Conservation (phyloP, 257 asterid species). For the Ajuga chamaepitys region DNA sequence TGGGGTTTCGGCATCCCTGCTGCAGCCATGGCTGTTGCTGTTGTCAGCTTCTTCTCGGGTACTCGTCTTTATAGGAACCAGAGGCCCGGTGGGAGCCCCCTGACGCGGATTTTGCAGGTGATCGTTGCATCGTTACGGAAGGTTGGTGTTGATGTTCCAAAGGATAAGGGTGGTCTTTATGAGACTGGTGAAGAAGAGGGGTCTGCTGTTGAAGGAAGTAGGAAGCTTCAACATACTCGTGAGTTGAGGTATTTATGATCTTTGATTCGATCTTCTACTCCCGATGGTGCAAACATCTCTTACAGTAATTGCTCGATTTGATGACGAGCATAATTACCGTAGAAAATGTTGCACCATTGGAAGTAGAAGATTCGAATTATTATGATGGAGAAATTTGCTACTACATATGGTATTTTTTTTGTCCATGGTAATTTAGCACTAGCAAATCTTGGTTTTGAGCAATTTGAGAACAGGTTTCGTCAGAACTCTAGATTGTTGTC, state of each 20-base stretch:
- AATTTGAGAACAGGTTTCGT: too few species aligned
- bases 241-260: conserved; percentile 36
- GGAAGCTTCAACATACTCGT: conserved; percentile 52
- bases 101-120: conserved; percentile 53
- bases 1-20: conserved; percentile 80
- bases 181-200: conserved; percentile 35
- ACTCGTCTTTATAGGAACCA: conserved; percentile 46
- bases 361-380: too few species aligned
- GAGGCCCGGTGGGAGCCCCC: conserved; percentile 65
- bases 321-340: too few species aligned
- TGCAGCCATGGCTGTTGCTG: conserved; percentile 60
- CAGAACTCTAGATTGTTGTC: too few species aligned
- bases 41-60: conserved; percentile 53
- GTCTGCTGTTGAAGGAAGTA: conserved; percentile 45
- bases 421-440: too few species aligned
- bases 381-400: too few species aligned
- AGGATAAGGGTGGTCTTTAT: conserved; percentile 29
- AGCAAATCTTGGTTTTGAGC: too few species aligned
- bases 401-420: too few species aligned
- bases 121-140: conserved; percentile 47
- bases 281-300: too few species aligned
- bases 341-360: too few species aligned
- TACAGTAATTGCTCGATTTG: too few species aligned
- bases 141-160: conserved; percentile 25
- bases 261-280: too few species aligned